phyloP scores from a whole-genome alignment of 768 basidiomycete species.

The Scleroderma bovista region DNA sequence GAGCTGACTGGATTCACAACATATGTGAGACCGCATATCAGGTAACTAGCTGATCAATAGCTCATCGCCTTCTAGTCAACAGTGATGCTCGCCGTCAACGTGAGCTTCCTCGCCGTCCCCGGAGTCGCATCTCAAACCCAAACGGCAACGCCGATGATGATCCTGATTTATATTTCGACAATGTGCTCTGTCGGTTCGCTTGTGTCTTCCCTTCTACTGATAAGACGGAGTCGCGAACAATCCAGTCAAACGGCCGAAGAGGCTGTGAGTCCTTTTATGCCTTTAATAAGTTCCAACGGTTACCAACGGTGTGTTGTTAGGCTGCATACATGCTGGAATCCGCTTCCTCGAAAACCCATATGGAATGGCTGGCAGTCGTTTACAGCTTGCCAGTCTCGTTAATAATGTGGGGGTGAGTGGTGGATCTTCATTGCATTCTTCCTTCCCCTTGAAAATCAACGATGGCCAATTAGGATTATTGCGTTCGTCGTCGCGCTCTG shows the following conservation, averaged over 20 bases:
- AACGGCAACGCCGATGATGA: not conserved
- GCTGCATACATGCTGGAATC: not conserved
- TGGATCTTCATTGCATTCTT: not conserved
- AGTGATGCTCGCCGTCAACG: conserved; percentile 30
- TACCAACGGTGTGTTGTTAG: not conserved
- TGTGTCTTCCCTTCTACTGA: conserved; percentile 2
- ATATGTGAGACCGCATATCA: conserved; percentile 1
- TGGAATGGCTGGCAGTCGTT: not conserved
- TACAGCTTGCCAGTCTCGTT: not conserved
- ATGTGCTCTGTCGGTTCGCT: conserved; percentile 5
- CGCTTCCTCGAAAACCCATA: not conserved
- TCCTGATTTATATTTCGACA: conserved; percentile 3
- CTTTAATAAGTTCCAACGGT: not conserved
- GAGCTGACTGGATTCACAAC: conserved; percentile 5
- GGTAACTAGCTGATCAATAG: not conserved
- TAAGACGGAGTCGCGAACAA: conserved; percentile 28
- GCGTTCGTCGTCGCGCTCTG: not conserved
- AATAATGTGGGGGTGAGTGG: not conserved
- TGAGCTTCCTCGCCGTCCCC: conserved; percentile 31
- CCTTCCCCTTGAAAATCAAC: not conserved
- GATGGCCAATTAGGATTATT: not conserved
- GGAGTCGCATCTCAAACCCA: conserved; percentile 9
- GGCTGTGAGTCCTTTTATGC: conserved; percentile 27
- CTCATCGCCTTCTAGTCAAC: conserved; percentile 18
- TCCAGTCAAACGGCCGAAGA: conserved; percentile 31